Evolutionary conservation across 441 rosid species (phyloP).

Genomic region (Arabidopsis lyrata): DNA sequence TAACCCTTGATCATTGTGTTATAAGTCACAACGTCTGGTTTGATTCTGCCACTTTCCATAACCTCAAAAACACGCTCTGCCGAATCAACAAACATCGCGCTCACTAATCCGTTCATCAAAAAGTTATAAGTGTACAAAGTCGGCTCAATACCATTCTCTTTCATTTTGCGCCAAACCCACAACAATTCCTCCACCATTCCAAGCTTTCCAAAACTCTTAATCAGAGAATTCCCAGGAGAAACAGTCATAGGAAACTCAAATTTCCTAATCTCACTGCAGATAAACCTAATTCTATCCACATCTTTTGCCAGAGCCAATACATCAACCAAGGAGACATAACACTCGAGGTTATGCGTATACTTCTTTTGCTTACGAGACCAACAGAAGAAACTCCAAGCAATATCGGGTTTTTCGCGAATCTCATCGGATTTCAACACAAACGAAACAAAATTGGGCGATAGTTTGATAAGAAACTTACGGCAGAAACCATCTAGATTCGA

Average conservation of each 20-base stretch:
- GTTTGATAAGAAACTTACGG: constrained; percentile 59
- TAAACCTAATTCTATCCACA: constrained; percentile 52
- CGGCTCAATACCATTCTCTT: constrained; percentile 72
- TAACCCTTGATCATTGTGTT: constrained; percentile 91
- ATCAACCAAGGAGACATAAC: constrained; percentile 70
- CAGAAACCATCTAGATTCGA: constrained; percentile 63
- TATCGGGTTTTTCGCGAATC: constrained; percentile 48
- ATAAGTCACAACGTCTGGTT: constrained; percentile 75
- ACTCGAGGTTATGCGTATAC: constrained; percentile 68
- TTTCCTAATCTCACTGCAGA: constrained; percentile 51
- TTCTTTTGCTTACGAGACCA: constrained; percentile 81
- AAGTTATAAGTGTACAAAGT: constrained; percentile 71
- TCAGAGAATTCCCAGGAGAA: constrained; percentile 54
- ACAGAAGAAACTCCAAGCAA: constrained; percentile 70
- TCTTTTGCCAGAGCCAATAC: constrained; percentile 58
- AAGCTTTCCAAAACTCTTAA: constrained; percentile 67
- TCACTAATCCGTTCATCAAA: constrained; percentile 79
- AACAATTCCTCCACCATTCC: constrained; percentile 88
- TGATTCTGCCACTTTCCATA: constrained; percentile 72
- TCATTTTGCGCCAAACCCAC: constrained; percentile 83
- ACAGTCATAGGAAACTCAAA: constrained; percentile 55
- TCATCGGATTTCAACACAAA: constrained; percentile 59
- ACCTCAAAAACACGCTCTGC: constrained; percentile 80
- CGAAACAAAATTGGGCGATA: constrained; percentile 72
- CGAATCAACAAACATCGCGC: constrained; percentile 71